A percentile compares a stretch with the other conserved stretches of the same genome.
Evolutionary conservation across 1,284 basidiomycete species (phyloP).

Genomic region (Vanrija sp.): DNA sequence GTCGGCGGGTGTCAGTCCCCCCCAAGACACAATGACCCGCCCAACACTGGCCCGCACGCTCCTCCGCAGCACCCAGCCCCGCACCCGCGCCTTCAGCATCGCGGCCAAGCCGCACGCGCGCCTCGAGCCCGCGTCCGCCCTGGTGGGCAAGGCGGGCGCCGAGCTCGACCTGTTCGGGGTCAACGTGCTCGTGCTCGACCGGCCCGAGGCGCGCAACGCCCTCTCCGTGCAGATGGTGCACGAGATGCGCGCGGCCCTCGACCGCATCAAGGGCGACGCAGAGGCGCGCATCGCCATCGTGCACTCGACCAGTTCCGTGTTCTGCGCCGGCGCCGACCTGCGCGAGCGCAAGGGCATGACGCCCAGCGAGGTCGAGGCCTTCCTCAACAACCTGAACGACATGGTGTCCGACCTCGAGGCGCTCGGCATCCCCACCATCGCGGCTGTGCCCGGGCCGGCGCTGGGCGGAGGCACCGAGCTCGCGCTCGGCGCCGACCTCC

Average conservation of each 20-base stretch:
- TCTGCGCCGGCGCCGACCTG: conserved; percentile 91
- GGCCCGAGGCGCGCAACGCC: conserved; percentile 82
- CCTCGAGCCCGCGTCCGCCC: conserved; percentile 21
- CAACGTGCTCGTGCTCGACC: conserved; percentile 59
- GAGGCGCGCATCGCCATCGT: conserved; percentile 75
- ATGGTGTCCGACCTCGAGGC: conserved; percentile 71
- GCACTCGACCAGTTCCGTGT: conserved; percentile 66
- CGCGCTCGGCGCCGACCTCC: conserved; percentile 78
- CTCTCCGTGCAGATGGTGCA: conserved; percentile 73
- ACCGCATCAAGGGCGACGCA: conserved; percentile 52
- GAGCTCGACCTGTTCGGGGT: conserved; percentile 42
- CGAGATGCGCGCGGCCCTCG: conserved; percentile 68
- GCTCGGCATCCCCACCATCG: conserved; percentile 81
- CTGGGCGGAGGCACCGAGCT: conserved; percentile 88
- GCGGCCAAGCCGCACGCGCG: conserved; percentile 28
- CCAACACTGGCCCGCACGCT: neutral
- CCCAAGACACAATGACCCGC: too few species aligned
- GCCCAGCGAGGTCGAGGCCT: conserved; percentile 66
- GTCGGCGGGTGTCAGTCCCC: too few species aligned
- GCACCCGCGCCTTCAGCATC: conserved; percentile 1
- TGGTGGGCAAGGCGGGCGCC: neutral
- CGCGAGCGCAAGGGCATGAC: conserved; percentile 79
- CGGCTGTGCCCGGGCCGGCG: conserved; percentile 87
- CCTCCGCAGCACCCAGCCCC: neutral
- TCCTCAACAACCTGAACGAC: conserved; percentile 70